Evolutionary conservation across 768 basidiomycete genomes (phyloP).

Genomic region (Daedaleopsis nitida): DNA sequence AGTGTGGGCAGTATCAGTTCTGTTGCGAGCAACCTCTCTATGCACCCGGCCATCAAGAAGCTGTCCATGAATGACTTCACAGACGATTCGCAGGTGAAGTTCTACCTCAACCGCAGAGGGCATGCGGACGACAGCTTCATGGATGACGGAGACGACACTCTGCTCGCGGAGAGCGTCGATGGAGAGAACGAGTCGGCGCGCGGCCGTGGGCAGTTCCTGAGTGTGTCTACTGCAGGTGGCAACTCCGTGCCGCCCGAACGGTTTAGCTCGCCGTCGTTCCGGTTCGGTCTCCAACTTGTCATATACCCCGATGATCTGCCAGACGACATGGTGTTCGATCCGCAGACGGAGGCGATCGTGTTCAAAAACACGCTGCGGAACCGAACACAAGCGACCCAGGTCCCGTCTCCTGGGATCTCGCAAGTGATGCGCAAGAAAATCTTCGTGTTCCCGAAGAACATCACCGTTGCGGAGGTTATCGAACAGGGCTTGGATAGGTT

Average conservation of each 20-base stretch:
- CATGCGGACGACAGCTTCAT: conserved; percentile 44
- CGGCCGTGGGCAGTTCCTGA: conserved; percentile 40
- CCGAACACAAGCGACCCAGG: conserved; percentile 42
- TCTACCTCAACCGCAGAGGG: conserved; percentile 81
- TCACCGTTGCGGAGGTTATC: conserved; percentile 95
- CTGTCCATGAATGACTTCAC: conserved; percentile 97
- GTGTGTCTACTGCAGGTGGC: conserved; percentile 39
- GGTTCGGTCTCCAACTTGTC: conserved; percentile 84
- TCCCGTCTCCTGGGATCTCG: conserved; percentile 54
- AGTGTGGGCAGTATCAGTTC: conserved; percentile 94
- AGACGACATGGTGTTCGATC: conserved; percentile 94
- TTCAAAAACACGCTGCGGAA: conserved; percentile 75
- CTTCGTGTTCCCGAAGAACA: conserved; percentile 91
- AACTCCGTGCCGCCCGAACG: conserved; percentile 64
- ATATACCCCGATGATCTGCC: conserved; percentile 92
- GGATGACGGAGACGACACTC: conserved; percentile 44
- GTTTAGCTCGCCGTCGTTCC: conserved; percentile 79
- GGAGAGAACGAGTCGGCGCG: conserved; percentile 29
- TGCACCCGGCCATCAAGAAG: conserved; percentile 94
- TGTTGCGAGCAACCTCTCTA: conserved; percentile 87
- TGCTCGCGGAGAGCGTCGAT: conserved; percentile 41
- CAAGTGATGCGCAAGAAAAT: conserved; percentile 73
- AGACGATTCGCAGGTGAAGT: conserved; percentile 95
- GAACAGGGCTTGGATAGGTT: conserved; percentile 91
- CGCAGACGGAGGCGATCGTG: conserved; percentile 91